phyloP scores from a whole-genome alignment of 495 filamentous ascomycete species.

The Tetracladium marchalianum region DNA sequence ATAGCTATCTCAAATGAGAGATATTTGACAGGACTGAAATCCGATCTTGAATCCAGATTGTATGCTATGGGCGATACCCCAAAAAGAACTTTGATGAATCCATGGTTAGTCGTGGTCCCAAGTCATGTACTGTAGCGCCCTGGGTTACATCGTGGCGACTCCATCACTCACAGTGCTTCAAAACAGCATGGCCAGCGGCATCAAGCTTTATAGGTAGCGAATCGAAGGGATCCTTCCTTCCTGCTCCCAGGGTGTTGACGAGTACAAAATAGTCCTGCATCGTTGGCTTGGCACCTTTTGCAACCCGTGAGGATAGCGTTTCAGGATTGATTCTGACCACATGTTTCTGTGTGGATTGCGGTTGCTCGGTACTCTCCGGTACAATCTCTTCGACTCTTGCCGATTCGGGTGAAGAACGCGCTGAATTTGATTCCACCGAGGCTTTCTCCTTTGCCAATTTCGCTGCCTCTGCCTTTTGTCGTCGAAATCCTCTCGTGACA shows the following conservation, averaged over 20 bases:
- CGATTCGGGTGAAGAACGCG: no score
- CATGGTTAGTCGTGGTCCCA: no score
- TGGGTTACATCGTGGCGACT: no score
- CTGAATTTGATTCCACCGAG: no score
- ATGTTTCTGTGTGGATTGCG: no score
- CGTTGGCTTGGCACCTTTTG: no score
- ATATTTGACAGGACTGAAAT: constrained; percentile 3
- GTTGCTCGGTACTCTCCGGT: no score
- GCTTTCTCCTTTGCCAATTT: not conserved
- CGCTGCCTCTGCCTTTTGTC: constrained; percentile 4
- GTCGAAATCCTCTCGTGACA: constrained; percentile 7
- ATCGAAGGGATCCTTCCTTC: constrained; percentile 2
- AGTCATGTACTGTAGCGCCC: no score
- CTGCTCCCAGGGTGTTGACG: not conserved
- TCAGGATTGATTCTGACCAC: no score
- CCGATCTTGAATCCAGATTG: not conserved
- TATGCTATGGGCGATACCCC: not conserved
- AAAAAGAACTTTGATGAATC: constrained; percentile 4
- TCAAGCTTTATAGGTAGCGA: constrained; percentile 1
- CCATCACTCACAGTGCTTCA: constrained; percentile 9
- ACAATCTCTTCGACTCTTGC: no score
- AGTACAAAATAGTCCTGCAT: not conserved
- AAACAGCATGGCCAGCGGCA: not conserved
- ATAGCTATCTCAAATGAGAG: constrained; percentile 5
- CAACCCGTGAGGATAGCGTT: no score